Base-by-base conservation (phyloP, 805 yeast species). In the Teunomyces pallodes region DNA sequence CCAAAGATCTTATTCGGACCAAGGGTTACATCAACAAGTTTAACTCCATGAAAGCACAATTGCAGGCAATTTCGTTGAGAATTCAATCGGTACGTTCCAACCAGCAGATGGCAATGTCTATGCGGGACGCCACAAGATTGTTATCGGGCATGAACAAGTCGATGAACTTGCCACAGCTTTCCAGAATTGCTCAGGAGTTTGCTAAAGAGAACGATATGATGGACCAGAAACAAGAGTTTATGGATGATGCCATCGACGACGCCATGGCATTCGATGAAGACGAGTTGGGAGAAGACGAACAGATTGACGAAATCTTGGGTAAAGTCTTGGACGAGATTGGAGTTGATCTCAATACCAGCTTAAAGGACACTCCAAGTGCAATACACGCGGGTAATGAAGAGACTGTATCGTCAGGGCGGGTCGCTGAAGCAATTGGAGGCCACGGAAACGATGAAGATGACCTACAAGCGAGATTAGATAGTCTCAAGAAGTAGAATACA, bases 151-250 rank as follows among this genome's bases (percentile, higher is more conserved):
- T 94, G 95, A 94, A 94, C 66, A 75, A 84, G 59, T 82, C 82
- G 48, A 87, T 94, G 95, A 94, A 95, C 61, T 69, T 94, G 53
- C 97, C 96, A 1, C 95, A 88, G 56, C 72, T 94, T 51, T 86
- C 89, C 48, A 80, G 86, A 52, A 94, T 94, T 16, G 90, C 97
- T 2, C 91, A 89, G 87, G 98, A 94, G 59, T 94, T 94, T 66
- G 96, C 94, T 60, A 83, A 82, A 59, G 96, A 92, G 61, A 89
- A 87, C 67, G 99, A 95, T 63, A 73, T 95, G 58, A 94, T 94
- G 98, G 97, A 92, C 66, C 99, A 94, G 70, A 85, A 96, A 61
- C 98, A 95, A 67, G 99, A 95, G 65, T 89, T 95, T 82, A 94
- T 94, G 87, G 99, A 94, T 64, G 99, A 94, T 64, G 95, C 97